A percentile compares a stretch with the other conserved stretches of the same genome.
phyloP scores from a whole-genome alignment of 768 basidiomycete species.

The Boletus vermiculosoides region DNA sequence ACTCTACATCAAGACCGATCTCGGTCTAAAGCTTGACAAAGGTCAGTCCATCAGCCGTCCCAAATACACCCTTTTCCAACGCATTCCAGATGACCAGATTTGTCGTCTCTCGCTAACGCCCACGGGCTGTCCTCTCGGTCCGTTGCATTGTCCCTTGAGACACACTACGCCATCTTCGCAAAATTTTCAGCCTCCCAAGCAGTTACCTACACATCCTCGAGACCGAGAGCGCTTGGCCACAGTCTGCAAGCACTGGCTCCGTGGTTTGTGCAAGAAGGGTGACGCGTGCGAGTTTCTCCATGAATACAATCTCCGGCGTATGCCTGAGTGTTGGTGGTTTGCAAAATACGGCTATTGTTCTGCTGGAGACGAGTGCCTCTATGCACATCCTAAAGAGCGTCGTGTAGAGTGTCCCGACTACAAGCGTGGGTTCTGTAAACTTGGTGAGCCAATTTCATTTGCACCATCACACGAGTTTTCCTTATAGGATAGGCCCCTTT shows the following conservation, averaged over 20 bases:
- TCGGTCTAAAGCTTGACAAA: slow-evolving; percentile 88
- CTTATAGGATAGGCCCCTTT: slow-evolving; percentile 57
- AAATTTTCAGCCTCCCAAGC: slow-evolving; percentile 89
- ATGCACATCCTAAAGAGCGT: slow-evolving; percentile 91
- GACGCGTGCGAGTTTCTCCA: slow-evolving; percentile 98
- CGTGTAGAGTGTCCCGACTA: slow-evolving; percentile 94
- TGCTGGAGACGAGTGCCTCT: slow-evolving; percentile 95
- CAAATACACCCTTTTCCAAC: neutral
- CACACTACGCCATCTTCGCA: slow-evolving; percentile 85
- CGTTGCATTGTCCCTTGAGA: slow-evolving; percentile 87
- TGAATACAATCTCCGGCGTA: slow-evolving; percentile 95
- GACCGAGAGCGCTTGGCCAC: slow-evolving; percentile 83
- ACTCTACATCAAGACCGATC: slow-evolving; percentile 73
- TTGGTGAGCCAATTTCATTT: slow-evolving; percentile 54
- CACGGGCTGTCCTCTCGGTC: slow-evolving; percentile 86
- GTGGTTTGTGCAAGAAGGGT: slow-evolving; percentile 97
- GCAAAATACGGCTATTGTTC: slow-evolving; percentile 98
- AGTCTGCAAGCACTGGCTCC: slow-evolving; percentile 98
- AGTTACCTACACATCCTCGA: slow-evolving; percentile 77
- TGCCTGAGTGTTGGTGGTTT: slow-evolving; percentile 99
- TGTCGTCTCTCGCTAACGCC: slow-evolving; percentile 81
- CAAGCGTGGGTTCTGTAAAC: slow-evolving; percentile 90
- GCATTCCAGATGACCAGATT: slow-evolving; percentile 80
- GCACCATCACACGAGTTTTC: slow-evolving; percentile 1
- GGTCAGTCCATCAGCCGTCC: slow-evolving; percentile 41